Percentiles rank a stretch among this genome's conserved stretches.
Conservation (phyloP, 2,329 filamentous ascomycete species). For the Trichoderma sp. region DNA sequence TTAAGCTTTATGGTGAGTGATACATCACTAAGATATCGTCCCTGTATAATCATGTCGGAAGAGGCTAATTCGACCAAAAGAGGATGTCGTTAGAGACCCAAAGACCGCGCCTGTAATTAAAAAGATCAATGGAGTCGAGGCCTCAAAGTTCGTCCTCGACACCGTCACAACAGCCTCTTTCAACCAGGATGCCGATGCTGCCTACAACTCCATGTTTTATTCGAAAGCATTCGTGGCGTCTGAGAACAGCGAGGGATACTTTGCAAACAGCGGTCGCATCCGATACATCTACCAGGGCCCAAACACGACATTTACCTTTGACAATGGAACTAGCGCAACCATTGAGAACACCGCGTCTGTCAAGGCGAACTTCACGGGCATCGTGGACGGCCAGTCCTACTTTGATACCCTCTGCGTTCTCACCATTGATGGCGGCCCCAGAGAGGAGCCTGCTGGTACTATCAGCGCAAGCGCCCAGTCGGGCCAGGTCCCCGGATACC, state of each 20-base stretch:
- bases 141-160: slow-evolving; percentile 34
- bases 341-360: slow-evolving; percentile 41
- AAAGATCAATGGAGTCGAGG: slow-evolving; percentile 37
- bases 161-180: slow-evolving; percentile 31
- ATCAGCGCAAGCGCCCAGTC: neutral
- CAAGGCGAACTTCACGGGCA: slow-evolving; percentile 36
- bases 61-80: slow-evolving; percentile 10
- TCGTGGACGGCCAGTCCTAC: slow-evolving; percentile 41
- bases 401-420: slow-evolving; percentile 42
- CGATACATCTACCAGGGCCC: slow-evolving; percentile 38
- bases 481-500: slow-evolving; percentile 35
- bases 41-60: neutral
- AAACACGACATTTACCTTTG: slow-evolving; percentile 44
- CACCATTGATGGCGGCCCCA: neutral
- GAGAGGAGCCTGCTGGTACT: neutral
- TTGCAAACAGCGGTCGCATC: slow-evolving; percentile 39
- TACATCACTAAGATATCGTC: neutral
- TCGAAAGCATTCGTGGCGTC: slow-evolving; percentile 33
- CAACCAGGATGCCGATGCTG: slow-evolving; percentile 37
- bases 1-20: slow-evolving; percentile 33
- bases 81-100: slow-evolving; percentile 32
- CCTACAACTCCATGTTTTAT: slow-evolving; percentile 48
- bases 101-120: slow-evolving; percentile 34
- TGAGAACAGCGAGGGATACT: slow-evolving; percentile 36
- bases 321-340: slow-evolving; percentile 41